Percentiles rank a stretch among this genome's conserved stretches.
Conservation (phyloP, 2,329 filamentous ascomycete genomes). For the Incumbomyces lentus region DNA sequence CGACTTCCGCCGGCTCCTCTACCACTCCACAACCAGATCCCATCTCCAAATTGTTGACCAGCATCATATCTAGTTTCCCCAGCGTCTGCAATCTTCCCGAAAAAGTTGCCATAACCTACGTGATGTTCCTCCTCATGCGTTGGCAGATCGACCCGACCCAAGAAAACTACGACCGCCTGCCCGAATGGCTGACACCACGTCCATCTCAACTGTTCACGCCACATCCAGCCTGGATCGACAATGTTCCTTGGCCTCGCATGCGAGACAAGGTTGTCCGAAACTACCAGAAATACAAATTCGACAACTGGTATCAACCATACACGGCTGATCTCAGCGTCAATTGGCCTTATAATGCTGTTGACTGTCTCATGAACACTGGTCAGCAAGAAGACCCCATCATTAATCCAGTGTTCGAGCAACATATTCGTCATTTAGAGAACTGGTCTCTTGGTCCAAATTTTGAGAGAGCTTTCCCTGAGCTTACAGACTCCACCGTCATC, state of each 20-base stretch:
- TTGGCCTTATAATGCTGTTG: constrained; percentile 70
- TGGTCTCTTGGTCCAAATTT: constrained; percentile 71
- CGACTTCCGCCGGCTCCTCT: constrained; percentile 11
- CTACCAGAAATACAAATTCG: constrained; percentile 54
- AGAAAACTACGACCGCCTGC: constrained; percentile 69
- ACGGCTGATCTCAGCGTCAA: constrained; percentile 66
- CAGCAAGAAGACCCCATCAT: constrained; percentile 58
- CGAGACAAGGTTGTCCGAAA: constrained; percentile 53
- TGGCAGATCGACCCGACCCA: constrained; percentile 73
- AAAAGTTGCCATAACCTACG: constrained; percentile 68
- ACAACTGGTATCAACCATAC: constrained; percentile 74
- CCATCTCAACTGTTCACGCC: constrained; percentile 54
- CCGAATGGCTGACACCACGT: constrained; percentile 59
- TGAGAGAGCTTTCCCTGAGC: constrained; percentile 50
- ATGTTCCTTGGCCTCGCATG: constrained; percentile 69
- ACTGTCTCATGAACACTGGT: constrained; percentile 50
- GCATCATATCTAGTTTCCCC: constrained; percentile 75
- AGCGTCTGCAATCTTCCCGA: constrained; percentile 69
- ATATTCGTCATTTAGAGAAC: constrained; percentile 64
- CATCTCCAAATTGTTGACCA: constrained; percentile 73
- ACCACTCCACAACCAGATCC: constrained; percentile 44
- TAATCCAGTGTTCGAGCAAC: constrained; percentile 76
- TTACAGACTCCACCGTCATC: constrained; percentile 36
- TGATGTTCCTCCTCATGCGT: constrained; percentile 78
- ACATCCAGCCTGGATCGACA: constrained; percentile 75